Evolutionary conservation across 2,329 filamentous ascomycete species (phyloP).

Genomic region (Talaromyces sp.): DNA sequence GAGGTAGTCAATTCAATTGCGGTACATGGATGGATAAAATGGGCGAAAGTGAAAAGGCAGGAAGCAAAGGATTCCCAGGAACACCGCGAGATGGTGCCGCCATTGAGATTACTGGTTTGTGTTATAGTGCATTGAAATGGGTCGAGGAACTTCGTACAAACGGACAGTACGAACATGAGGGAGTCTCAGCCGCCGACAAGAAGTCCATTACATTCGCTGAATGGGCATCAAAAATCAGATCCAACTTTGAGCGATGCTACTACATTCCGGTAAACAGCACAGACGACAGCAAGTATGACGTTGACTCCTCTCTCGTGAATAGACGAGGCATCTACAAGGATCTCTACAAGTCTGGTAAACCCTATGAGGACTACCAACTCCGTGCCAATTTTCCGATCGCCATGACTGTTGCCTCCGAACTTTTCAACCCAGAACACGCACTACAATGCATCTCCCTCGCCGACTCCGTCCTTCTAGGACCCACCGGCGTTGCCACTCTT

Average conservation of each 20-base stretch:
- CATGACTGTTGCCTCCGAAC: constrained; percentile 86
- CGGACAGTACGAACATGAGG: constrained; percentile 68
- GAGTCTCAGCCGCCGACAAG: constrained; percentile 65
- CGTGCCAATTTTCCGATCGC: constrained; percentile 92
- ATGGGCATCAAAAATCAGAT: constrained; percentile 77
- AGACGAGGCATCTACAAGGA: constrained; percentile 98
- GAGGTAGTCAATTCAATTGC: constrained; percentile 90
- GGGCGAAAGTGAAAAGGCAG: constrained; percentile 91
- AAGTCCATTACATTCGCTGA: constrained; percentile 65
- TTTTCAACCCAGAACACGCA: constrained; percentile 78
- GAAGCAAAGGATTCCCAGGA: constrained; percentile 87
- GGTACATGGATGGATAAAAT: constrained; percentile 99
- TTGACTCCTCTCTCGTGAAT: constrained; percentile 77
- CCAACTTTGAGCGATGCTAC: constrained; percentile 89
- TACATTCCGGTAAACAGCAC: constrained; percentile 69
- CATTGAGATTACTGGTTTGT: constrained; percentile 87
- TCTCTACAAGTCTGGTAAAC: constrained; percentile 86
- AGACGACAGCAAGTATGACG: constrained; percentile 73
- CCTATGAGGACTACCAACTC: constrained; percentile 96
- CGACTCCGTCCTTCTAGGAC: constrained; percentile 76
- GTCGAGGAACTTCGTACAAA: constrained; percentile 63
- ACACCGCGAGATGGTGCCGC: constrained; percentile 96
- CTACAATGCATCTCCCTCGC: constrained; percentile 74
- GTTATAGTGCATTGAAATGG: constrained; percentile 88
- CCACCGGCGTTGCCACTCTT: constrained; percentile 91